Base-by-base conservation (phyloP, 139 green algal species). In the Micromonas pusilla region DNA sequence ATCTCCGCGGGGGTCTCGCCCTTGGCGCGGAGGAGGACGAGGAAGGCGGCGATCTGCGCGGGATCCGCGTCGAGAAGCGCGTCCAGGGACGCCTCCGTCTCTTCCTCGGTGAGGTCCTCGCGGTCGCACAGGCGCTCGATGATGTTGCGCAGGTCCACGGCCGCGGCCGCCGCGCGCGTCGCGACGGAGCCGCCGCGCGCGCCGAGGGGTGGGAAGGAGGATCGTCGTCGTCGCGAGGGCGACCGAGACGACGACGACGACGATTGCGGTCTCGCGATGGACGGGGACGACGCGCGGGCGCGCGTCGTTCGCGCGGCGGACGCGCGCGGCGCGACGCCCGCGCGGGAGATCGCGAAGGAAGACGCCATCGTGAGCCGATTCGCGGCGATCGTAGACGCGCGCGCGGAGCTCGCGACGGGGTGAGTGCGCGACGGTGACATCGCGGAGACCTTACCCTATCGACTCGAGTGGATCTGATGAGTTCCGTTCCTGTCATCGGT, bases 1-100 rank as follows among this genome's bases (percentile, higher is more conserved):
- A 99, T 85, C 83, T 99, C 95, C 5, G 86, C 87, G 3, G 93
- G 62, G 0, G 95, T 99, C 84, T 99, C 95, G 0, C 96, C 96
- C 90, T 99, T 99, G 36, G 93, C 91, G 2, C 91, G 85, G 52
- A 99, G 87, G 52, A 99, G 90, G 52, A 97, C 93, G 25, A 80
- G 39, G 64, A 80, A 73, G 21, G 74, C 74, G 19, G 74, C 34
- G 60, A 73, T 80, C 63, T 72, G 74, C 32, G 60, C 37, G 20
- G 38, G 26, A 13, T 72, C 60, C 36, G 74, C 74, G 0, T 86
- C 79, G 63, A 98, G 73, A 20, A 99, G 73, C 0, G 53, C 71
- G 76, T 85, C 65, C 32, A 96, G 80, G 0, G 87, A 78, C 0
- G 80, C 79, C 70, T 88, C 74, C 20, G 89, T 79, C 76, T 94